Base-by-base conservation (phyloP, 495 filamentous ascomycete genomes). In the Penicillium subrubescens region DNA sequence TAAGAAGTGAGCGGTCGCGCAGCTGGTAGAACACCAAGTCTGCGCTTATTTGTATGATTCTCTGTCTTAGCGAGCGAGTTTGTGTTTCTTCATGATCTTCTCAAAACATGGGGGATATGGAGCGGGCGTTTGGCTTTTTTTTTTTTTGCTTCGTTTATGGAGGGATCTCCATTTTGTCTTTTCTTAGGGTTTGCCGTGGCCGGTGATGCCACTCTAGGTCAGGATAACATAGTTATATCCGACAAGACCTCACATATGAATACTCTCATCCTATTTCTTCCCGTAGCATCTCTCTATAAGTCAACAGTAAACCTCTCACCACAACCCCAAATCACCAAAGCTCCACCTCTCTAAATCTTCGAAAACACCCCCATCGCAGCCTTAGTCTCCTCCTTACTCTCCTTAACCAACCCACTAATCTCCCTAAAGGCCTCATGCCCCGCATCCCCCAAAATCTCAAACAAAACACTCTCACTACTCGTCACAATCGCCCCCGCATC, bases 361-460 rank as follows among this genome's bases (percentile, higher is more conserved):
- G 88, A 85, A 73, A 95, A 79, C 27, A 81, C 87, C 70, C 82
- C 78, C 67, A 97, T 67, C 37, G 84, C 82, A 19, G 79, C 78
- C 79, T 84, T 90, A 0, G 92, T 96, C 58, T 80, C 83, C 63
- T 81, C 77, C 63, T 83, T 85, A 17, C 82, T 88, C 73, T 91
- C 91, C 87, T 92, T 97, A 4, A 99, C 90, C 65, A 97, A 64
- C 65, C 79, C 81, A 65, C 88, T 89, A 54, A 97, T 82, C 37
- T 74, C 79, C 76, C 83, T 87, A 72, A 98, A 97, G 21, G 75
- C 87, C 8, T 81, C 74, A 70, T 91, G 89, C 5, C 72, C 82
- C 19, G 95, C 91, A 84, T 97, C 93, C 21, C 92, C 92, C 88
- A 99, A 86, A 72, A 88, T 90, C 82, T 98, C 94, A 81, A 95